A percentile compares a stretch with the other conserved stretches of the same genome.
These are phyloP conservation scores for Seiridium unicorne DNA, from an alignment of 2,329 filamentous ascomycete genomes.

Conservation along the genomic window DNA sequence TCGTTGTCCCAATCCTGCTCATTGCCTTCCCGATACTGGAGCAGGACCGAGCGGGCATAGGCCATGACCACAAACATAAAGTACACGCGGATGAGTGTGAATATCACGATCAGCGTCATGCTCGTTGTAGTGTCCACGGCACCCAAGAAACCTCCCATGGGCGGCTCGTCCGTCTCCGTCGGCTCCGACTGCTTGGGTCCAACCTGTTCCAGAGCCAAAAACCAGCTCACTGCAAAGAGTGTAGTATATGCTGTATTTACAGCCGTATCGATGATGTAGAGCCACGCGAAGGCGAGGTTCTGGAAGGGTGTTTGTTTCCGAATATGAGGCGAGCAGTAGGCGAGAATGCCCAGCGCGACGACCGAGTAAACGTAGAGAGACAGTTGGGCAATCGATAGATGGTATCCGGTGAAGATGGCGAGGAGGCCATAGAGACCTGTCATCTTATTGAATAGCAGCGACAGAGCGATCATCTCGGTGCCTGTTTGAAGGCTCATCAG, in stretches of 20 bases:
- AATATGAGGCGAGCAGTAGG: conserved; percentile 75
- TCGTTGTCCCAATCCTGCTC: conserved; percentile 37
- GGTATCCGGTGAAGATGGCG: conserved; percentile 82
- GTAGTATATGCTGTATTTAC: conserved; percentile 81
- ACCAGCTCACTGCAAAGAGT: conserved; percentile 83
- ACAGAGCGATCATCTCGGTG: conserved; percentile 78
- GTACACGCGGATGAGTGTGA: conserved; percentile 78
- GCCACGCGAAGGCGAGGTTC: conserved; percentile 76
- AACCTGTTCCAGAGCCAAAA: conserved; percentile 59
- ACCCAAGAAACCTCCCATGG: conserved; percentile 13
- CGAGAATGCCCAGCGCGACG: conserved; percentile 63
- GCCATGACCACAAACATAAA: conserved; percentile 82
- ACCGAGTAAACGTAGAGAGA: conserved; percentile 91
- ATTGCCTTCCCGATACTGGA: conserved; percentile 60
- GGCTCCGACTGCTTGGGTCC: conserved; percentile 26
- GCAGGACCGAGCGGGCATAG: conserved; percentile 74
- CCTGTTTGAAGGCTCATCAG: conserved; percentile 84
- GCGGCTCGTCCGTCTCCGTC: conserved; percentile 14
- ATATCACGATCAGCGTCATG: conserved; percentile 69
- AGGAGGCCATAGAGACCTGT: conserved; percentile 89
- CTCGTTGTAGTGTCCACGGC: conserved; percentile 68
- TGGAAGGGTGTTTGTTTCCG: conserved; percentile 76
- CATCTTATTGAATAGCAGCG: conserved; percentile 87
- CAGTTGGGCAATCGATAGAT: conserved; percentile 78
- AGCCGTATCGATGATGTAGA: conserved; percentile 79